Base-by-base conservation (phyloP, 2,329 filamentous ascomycete genomes). In the Fusarium sp. region DNA sequence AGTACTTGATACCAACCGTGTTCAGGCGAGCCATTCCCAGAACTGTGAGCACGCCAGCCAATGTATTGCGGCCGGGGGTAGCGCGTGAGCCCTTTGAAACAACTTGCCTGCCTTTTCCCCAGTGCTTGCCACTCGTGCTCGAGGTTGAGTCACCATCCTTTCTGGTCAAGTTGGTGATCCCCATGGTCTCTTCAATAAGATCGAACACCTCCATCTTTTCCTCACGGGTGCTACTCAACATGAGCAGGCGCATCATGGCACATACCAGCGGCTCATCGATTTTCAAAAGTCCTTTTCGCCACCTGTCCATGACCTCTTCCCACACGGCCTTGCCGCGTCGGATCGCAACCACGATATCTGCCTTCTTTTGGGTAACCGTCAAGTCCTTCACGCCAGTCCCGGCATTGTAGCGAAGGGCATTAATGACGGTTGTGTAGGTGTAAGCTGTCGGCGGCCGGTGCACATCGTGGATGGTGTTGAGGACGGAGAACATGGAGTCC, bases 401-500 rank as follows among this genome's bases (percentile, higher is more conserved):
- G 16, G 73, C 76, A 50, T 81, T 73, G 64, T 82, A 71, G 57
- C 91, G 89, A 59, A 98, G 88, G 4, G 93, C 94, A 78, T 95
- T 93, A 61, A 99, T 81, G 70, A 99, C 93, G 54, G 91, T 95
- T 1, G 93, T 94, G 80, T 95, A 99, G 0, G 96, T 98, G 57
- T 64, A 89, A 78, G 74, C 86, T 83, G 82, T 97, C 5, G 95
- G 92, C 20, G 91, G 85, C 35, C 90, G 88, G 0, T 88, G 80
- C 0, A 91, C 84, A 16, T 92, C 88, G 18, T 95, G 92, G 67
- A 96, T 88, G 35, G 92, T 91, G n/a, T 90, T 88, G 50, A 92
- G 90, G 73, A 98, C 88, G 64, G 89, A 88, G 87, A 97, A 97
- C 76, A 98, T 85, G 18, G 92, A 90, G 75, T 98, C 95, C 82